Percentiles rank a stretch among this genome's conserved stretches.
Evolutionary conservation across 1,284 basidiomycete genomes (phyloP).

Genomic region (Macrocybe sp.): DNA sequence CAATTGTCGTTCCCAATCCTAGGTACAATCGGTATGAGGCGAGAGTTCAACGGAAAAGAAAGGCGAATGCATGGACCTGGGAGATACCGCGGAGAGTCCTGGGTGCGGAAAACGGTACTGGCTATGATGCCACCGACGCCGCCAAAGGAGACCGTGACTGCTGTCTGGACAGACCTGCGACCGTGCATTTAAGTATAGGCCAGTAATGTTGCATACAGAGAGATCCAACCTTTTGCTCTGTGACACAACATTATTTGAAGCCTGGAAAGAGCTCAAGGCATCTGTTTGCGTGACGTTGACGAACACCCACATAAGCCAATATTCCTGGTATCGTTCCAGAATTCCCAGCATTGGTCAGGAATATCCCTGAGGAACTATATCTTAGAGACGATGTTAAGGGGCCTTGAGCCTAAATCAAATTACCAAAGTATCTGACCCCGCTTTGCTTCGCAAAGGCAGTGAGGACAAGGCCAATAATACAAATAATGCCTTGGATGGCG

Average conservation of each 20-base stretch:
- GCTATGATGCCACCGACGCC: conserved; percentile 38
- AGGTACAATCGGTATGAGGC: background rate
- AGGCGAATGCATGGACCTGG: conserved; percentile 23
- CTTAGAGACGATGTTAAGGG: background rate
- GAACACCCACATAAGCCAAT: conserved; percentile 31
- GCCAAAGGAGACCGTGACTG: conserved; percentile 35
- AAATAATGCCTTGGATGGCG: conserved; percentile 28
- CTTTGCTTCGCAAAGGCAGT: conserved; percentile 33
- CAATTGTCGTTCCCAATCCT: conserved; percentile 35
- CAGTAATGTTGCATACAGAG: background rate
- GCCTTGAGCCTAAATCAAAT: conserved; percentile 1
- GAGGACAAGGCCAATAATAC: conserved; percentile 30
- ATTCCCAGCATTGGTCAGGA: conserved; percentile 35
- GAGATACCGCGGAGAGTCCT: conserved; percentile 37
- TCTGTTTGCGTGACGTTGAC: background rate
- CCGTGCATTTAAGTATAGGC: background rate
- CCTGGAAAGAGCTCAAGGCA: conserved; percentile 18
- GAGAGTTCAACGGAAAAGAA: conserved; percentile 1
- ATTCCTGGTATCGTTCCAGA: conserved; percentile 36
- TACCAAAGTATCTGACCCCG: conserved; percentile 36
- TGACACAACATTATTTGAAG: conserved; percentile 40
- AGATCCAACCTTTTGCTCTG: conserved; percentile 33
- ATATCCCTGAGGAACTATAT: conserved; percentile 26
- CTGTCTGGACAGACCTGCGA: conserved; percentile 34
- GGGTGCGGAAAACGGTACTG: conserved; percentile 32